Evolutionary conservation across 75 land plant species (phyloP).

Genomic region (Picea glauca): DNA sequence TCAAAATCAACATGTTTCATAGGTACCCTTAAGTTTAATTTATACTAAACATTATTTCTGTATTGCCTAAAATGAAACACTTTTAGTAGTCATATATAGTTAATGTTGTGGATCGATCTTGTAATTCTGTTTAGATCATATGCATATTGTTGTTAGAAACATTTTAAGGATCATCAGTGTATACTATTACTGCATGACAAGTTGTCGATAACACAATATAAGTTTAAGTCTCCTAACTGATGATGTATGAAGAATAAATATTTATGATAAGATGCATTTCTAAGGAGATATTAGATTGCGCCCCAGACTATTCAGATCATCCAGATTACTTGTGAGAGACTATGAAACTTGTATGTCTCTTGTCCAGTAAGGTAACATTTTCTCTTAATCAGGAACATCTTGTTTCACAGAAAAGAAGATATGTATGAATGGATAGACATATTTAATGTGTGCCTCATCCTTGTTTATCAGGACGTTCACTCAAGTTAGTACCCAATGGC

Average conservation of each 20-base stretch:
- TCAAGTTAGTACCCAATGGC: slow-evolving; percentile 97
- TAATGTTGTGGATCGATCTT: background rate
- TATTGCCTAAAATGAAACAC: background rate
- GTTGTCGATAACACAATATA: background rate
- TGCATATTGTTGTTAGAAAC: background rate
- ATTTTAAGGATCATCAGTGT: no score
- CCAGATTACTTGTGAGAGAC: no score
- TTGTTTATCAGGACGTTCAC: slow-evolving; percentile 85
- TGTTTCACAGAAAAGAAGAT: no score
- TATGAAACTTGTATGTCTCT: no score
- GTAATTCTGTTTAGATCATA: background rate
- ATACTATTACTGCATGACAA: background rate
- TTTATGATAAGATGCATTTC: background rate
- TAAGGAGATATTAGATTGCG: background rate
- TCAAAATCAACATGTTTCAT: background rate
- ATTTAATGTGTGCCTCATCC: slow-evolving; percentile 1
- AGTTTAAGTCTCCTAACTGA: background rate
- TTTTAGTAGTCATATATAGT: background rate
- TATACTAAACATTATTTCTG: background rate
- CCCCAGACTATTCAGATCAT: no score
- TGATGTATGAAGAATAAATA: no score
- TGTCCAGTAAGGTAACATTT: background rate
- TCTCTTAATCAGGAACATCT: background rate
- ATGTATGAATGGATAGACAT: background rate
- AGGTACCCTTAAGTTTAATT: background rate